These are phyloP conservation scores for Penstemon davidsonii DNA, from an alignment of 257 asterid species.

Conservation along the genomic window DNA sequence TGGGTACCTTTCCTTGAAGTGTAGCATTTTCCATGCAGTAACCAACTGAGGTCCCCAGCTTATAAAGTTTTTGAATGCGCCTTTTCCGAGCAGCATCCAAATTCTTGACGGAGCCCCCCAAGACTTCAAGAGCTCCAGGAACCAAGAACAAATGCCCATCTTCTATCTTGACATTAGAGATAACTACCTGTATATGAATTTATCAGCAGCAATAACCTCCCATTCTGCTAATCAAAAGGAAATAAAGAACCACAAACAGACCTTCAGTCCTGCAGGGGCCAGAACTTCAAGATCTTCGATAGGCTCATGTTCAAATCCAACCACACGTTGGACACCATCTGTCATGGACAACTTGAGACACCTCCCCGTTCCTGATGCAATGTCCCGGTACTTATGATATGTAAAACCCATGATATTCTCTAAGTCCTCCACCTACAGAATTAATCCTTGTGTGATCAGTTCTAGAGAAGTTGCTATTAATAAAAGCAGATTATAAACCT, in stretches of 20 bases:
- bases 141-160: slow-evolving; percentile 87
- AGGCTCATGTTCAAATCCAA: slow-evolving; percentile 94
- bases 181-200: slow-evolving; percentile 49
- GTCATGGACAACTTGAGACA: slow-evolving; percentile 94
- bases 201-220: slow-evolving; percentile 17
- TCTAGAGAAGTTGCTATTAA: slow-evolving; percentile 5
- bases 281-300: slow-evolving; percentile 73
- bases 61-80: slow-evolving; percentile 76
- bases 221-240: slow-evolving; percentile 19
- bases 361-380: slow-evolving; percentile 74
- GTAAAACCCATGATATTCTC: slow-evolving; percentile 79
- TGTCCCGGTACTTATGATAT: slow-evolving; percentile 72
- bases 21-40: slow-evolving; percentile 34
- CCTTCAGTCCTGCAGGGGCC: slow-evolving; percentile 82
- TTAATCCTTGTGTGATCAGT: slow-evolving; percentile 23
- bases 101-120: slow-evolving; percentile 86
- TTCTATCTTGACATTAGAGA: slow-evolving; percentile 76
- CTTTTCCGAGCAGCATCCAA: slow-evolving; percentile 82
- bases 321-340: slow-evolving; percentile 89
- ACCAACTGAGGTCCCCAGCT: neutral
- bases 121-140: slow-evolving; percentile 78
- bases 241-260: slow-evolving; percentile 33
- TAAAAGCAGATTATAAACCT: slow-evolving; percentile 2
- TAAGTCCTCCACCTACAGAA: slow-evolving; percentile 82
- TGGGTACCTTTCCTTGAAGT: slow-evolving; percentile 78